Conservation (phyloP, 2,329 filamentous ascomycete genomes). For the Fulvia fulva region DNA sequence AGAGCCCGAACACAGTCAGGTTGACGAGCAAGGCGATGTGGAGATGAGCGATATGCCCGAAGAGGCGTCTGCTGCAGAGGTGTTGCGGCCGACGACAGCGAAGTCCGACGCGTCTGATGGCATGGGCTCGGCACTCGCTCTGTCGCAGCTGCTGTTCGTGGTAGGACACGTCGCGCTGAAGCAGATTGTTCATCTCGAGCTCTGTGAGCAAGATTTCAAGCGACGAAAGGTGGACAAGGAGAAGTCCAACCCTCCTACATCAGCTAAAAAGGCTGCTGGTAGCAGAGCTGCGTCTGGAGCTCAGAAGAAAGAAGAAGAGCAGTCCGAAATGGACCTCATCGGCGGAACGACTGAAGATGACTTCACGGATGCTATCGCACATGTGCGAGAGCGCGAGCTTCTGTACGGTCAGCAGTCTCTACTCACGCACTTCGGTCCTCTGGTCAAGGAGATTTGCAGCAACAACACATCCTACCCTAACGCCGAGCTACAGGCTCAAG, state of each 20-base stretch:
- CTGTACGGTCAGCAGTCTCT: constrained; percentile 79
- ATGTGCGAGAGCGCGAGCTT: constrained; percentile 79
- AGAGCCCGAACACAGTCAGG: constrained; percentile 24
- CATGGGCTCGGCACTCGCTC: constrained; percentile 53
- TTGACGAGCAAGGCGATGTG: constrained; percentile 35
- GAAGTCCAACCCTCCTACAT: constrained; percentile 48
- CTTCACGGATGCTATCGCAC: constrained; percentile 80
- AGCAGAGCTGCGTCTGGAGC: constrained; percentile 28
- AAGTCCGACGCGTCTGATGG: constrained; percentile 12
- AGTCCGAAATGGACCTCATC: constrained; percentile 91
- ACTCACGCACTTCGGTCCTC: constrained; percentile 82
- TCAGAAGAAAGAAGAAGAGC: constrained; percentile 55
- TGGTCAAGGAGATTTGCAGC: constrained; percentile 89
- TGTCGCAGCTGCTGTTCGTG: constrained; percentile 90
- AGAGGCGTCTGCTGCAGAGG: constrained; percentile 21
- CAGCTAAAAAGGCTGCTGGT: constrained; percentile 25
- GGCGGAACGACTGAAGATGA: constrained; percentile 94
- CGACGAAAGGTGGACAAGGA: constrained; percentile 88
- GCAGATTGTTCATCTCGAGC: constrained; percentile 94
- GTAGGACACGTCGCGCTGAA: constrained; percentile 97
- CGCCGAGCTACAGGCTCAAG: constrained; percentile 84
- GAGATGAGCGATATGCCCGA: constrained; percentile 36
- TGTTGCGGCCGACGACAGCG: constrained; percentile 20
- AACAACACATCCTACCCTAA: constrained; percentile 92
- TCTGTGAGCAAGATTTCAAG: constrained; percentile 98